Evolutionary conservation across 306 rosid species (phyloP), one percentile per base, ranked within the genome.

Genomic region (Cucumis melo): DNA sequence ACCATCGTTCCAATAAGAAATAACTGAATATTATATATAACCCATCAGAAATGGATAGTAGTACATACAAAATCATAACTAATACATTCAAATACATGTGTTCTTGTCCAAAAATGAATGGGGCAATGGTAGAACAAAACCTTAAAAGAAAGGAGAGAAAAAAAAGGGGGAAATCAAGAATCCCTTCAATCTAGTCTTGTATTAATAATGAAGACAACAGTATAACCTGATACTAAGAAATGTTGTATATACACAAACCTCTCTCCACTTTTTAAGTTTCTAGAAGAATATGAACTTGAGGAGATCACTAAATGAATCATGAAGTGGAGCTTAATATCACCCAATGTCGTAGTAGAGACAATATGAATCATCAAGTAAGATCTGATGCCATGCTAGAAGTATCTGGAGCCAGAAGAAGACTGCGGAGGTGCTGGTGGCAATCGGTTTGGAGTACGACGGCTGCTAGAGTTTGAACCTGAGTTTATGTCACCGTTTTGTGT

Each of bases 371-470:
- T 78, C 79, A 83, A 27, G 36, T 11, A 46, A 81, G 79, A 63
- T 71, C 74, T 59, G 68, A 50, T 75, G 55, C 72, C 73, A 81
- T 72, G 79, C 78, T 78, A 83, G 71, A 88, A 90, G 81, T 85
- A 91, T 80, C 72, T 90, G 89, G 89, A 84, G 56, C 91, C 91
- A 1, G 97, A 93, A 75, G 95, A 88, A 15, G 94, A 79, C 32
- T 39, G 83, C 6, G 90, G 98, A 5, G 96, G 97, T 8, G 96
- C 74, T 19, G 98, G 98, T 9, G 98, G 96, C 81, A 90, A 76
- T 50, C 97, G 89, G 62, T 90, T 91, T 24, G 97, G 98, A 32
- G 98, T 93, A 0, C 97, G 92, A 13, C 96, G 96, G 81, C 96
- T 88, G 73, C 91, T 42, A 15, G 98, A 91, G 84, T 88, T 91